Base-by-base conservation (phyloP, 305 asterid genomes). In the Andrographis paniculata region DNA sequence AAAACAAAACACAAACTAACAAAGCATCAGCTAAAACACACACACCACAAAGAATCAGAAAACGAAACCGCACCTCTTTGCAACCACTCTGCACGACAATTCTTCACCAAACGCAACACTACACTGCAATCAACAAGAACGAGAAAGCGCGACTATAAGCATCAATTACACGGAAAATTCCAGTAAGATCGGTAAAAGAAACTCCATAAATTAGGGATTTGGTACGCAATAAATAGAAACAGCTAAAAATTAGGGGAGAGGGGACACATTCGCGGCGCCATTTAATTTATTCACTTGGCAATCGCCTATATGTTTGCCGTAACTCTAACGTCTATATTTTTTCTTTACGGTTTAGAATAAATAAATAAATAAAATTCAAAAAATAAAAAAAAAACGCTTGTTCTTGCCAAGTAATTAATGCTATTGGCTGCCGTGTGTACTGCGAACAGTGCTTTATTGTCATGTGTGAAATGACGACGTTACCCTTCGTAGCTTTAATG, bases 321-420 rank as follows among this genome's bases (percentile, higher is more conserved):
- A 60, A 67, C 59, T 59, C 67, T 43, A 75, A 85, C 82, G 91
- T 71, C 72, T 69, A 52, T 52, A 57, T 48, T 42, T 35, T 44
- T 33, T 2, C 9, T 41, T 31, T 42, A 49, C 21, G 37, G 46
- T 46, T 40, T 52, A 35, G 50, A 55, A 59, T n/a, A n/a, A n/a
- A n/a, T n/a, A n/a, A n/a, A n/a, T n/a, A 31, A 48, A 9, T 17
- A 35, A 14, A 3, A 45, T 5, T 9, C 6, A 37, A 31, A 31
- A 31, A 31, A 3, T 8, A 31, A 31, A 31, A 31, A 31, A 31
- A 31, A 14, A 2, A 11, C 6, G 37, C 14, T 8, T 28, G 0
- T 56, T 62, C 48, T 59, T 53, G 72, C 22, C 57, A 15, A 36
- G 12, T 24, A 22, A 39, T 44, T 36, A 45, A 18, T 24, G 38